Evolutionary conservation across 176 grass and related monocot genomes (phyloP).

Genomic region (Saccharum spontaneum): DNA sequence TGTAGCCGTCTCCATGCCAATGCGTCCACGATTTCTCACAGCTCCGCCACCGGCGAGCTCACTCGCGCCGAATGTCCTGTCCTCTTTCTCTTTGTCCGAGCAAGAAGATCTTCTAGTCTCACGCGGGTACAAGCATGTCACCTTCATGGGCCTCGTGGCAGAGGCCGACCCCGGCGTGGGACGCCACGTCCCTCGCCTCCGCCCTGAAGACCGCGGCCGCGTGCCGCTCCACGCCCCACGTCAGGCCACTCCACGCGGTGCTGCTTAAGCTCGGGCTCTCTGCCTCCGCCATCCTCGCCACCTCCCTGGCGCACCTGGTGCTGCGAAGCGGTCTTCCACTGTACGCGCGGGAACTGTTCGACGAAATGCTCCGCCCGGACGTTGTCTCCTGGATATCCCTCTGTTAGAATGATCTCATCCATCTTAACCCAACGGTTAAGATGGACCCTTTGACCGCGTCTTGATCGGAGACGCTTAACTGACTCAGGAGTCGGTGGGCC

Average conservation of each 20-base stretch:
- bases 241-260: conserved; percentile 30
- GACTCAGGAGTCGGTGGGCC: too few species aligned
- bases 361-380: conserved; percentile 48
- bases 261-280: conserved; percentile 49
- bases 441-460: too few species aligned
- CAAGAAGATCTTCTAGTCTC: not conserved
- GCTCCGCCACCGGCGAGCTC: too few species aligned
- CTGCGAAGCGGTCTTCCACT: conserved; percentile 36
- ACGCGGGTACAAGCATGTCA: not conserved
- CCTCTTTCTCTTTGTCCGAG: too few species aligned
- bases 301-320: conserved; percentile 27
- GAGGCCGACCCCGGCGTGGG: conserved; percentile 12
- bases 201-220: conserved; percentile 33
- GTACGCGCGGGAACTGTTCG: conserved; percentile 43
- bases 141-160: not conserved
- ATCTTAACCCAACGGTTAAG: too few species aligned
- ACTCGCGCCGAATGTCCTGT: too few species aligned
- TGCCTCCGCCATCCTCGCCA: conserved; percentile 33
- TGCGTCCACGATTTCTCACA: too few species aligned
- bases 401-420: too few species aligned
- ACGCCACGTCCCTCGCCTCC: conserved; percentile 36
- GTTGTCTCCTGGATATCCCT: conserved; percentile 64
- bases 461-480: too few species aligned
- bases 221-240: not conserved
- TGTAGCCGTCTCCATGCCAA: too few species aligned